These are phyloP conservation scores for Stemphylium beticola DNA, from an alignment of 2,329 filamentous ascomycete species.

Conservation along the genomic window DNA sequence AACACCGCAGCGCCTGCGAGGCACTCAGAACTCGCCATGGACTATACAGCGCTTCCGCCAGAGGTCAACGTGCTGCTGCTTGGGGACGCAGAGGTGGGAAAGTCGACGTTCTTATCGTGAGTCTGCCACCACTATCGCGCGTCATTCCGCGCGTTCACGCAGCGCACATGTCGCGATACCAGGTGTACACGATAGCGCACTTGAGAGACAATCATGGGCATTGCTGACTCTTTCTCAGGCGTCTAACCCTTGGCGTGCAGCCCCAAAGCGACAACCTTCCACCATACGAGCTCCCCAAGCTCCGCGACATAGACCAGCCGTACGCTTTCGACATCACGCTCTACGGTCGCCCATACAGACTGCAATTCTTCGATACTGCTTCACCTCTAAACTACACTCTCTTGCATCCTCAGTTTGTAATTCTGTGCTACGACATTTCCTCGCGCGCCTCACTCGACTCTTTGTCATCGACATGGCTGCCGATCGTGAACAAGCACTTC, in stretches of 20 bases:
- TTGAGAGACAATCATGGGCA: neutral
- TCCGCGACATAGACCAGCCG: conserved; percentile 64
- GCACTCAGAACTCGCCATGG: conserved; percentile 21
- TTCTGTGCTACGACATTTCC: conserved; percentile 65
- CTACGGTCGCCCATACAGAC: conserved; percentile 60
- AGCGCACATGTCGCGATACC: neutral
- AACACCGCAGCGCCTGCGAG: conserved; percentile 3
- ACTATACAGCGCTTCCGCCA: conserved; percentile 26
- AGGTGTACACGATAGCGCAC: neutral
- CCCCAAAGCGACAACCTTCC: conserved; percentile 37
- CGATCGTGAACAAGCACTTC: conserved; percentile 58
- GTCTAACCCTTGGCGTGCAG: conserved; percentile 41
- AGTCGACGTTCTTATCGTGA: conserved; percentile 68
- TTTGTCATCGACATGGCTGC: conserved; percentile 54
- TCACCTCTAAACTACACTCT: conserved; percentile 64
- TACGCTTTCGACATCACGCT: conserved; percentile 65
- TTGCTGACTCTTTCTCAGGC: conserved; percentile 23
- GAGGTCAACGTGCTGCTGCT: conserved; percentile 59
- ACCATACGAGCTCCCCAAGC: conserved; percentile 48
- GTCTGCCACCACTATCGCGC: conserved; percentile 36
- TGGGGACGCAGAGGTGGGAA: conserved; percentile 65
- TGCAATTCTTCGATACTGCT: conserved; percentile 64
- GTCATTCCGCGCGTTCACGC: neutral
- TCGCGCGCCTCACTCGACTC: conserved; percentile 58
- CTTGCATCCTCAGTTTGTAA: conserved; percentile 60